Evolutionary conservation across 805 yeast species (phyloP), one percentile per base, ranked within the genome.

Genomic region (Lipomyces spencermartinsiae): DNA sequence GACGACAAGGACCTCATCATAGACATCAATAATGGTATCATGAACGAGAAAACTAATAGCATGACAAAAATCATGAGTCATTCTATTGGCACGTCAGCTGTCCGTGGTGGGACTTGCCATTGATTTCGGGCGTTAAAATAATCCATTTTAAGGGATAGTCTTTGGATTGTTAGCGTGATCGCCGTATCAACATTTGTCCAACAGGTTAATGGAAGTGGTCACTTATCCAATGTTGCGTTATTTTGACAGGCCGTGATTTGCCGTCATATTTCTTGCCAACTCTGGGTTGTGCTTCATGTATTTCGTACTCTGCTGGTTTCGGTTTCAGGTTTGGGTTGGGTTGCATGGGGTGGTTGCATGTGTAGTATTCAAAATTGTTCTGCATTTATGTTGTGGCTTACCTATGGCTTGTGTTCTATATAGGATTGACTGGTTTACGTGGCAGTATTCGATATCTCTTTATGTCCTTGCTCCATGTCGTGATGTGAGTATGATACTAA

Each of bases 61-160:
- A 25, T 66, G 39, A 46, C 22, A 4, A 31, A 29, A 6, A n/a
- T 58, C 12, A 53, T 67, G 65, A 39, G 59, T 5, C 31, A 59
- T 16, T 62, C 61, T 5, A 35, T 68, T 29, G 71, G 71, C 12
- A 58, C 61, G 14, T 59, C 71, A 8, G 70, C 69, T 5, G 71
- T 68, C 25, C 67, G 71, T 2, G 66, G 66, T 16, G 69, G 69
- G 12, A 68, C 71, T 8, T 68, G 71, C 53, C 71, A 68, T 66
- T 68, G 54, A 59, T 12, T 19, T 35, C 31, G 22, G 29, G 29
- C 29, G 29, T 25, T 25, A 25, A 3, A 25, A 1, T 25, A 25
- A 25, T 25, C 2, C 29, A 25, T 1, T 25, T 25, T 25, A 3
- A 25, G 29, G 29, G 29, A 25, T 25, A 25, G 29, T 25, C 29